These are phyloP conservation scores for Boletellus dicymbophilus DNA, from an alignment of 1,284 basidiomycete species.

Conservation along the genomic window DNA sequence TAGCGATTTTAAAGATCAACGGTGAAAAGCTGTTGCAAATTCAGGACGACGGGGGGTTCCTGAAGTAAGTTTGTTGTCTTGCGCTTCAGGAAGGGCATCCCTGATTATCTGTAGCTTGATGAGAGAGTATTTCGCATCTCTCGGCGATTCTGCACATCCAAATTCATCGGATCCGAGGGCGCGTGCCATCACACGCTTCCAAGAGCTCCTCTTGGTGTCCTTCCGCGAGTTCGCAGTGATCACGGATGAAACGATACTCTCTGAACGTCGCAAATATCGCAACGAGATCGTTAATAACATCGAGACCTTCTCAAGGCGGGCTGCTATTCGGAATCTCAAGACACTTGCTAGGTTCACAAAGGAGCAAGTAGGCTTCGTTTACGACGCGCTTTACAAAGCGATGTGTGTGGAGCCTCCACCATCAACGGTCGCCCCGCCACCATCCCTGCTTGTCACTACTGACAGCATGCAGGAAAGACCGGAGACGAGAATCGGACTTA, in stretches of 20 bases:
- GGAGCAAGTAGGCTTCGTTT: slow-evolving; percentile 88
- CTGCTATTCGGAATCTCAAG: slow-evolving; percentile 88
- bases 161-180: slow-evolving; percentile 86
- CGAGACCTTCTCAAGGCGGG: slow-evolving; percentile 95
- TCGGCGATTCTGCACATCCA: slow-evolving; percentile 96
- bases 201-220: slow-evolving; percentile 93
- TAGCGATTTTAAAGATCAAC: slow-evolving; percentile 98
- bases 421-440: slow-evolving; percentile 45
- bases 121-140: slow-evolving; percentile 91
- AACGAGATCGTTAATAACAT: slow-evolving; percentile 93
- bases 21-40: slow-evolving; percentile 93
- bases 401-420: slow-evolving; percentile 80
- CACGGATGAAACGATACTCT: slow-evolving; percentile 92
- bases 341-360: slow-evolving; percentile 84
- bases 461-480: slow-evolving; percentile 74
- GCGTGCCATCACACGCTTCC: slow-evolving; percentile 96
- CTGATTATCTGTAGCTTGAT: slow-evolving; percentile 62
- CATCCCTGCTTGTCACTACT: slow-evolving; percentile 52
- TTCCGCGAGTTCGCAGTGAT: slow-evolving; percentile 98
- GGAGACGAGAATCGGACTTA: slow-evolving; percentile 87
- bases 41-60: slow-evolving; percentile 97
- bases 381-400: slow-evolving; percentile 89
- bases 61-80: slow-evolving; percentile 61
- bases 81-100: neutral
- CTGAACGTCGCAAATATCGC: slow-evolving; percentile 86